Evolutionary conservation across 306 rosid genomes (phyloP), one percentile per base, ranked within the genome.

Genomic region (Erythrophleum fordii): DNA sequence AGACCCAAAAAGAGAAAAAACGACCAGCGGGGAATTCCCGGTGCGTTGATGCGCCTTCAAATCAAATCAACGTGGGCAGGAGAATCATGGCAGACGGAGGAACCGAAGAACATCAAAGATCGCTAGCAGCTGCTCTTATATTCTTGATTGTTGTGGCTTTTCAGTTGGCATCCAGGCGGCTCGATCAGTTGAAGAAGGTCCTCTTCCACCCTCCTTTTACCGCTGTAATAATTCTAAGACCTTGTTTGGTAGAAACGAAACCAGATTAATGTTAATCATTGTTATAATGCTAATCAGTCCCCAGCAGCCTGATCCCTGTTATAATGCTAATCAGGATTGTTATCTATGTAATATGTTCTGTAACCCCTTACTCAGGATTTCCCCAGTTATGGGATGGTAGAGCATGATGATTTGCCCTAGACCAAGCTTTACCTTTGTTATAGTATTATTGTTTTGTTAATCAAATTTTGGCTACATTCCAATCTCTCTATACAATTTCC

Each of bases 121-220:
- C 90, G 14, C 5, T 83, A 6, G 92, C 87, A 45, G 91, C 98
- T 67, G 91, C 91, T 12, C 10, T 71, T 41, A 85, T 91, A 31
- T 90, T 94, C 69, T 0, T 79, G 0, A 64, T 89, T 29, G 89
- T 89, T 13, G 76, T 89, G 16, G 77, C 72, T 81, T 89, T 92
- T 81, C 97, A 91, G 17, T 49, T 83, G 25, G 72, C 86, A 41
- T 85, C 85, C 3, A 31, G 64, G 52, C 82, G 87, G 83, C 84
- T 94, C 4, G 84, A 89, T 67, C 76, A 66, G 23, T 62, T 83
- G 41, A 87, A 88, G 79, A 87, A 87, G 89, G 93, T 91, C 80
- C 22, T 16, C n/a, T 4, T 25, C n/a, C 8, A 11, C 16, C 28
- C 10, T 37, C 60, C n/a, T 29, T 68, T 22, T 16, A 0, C 4